Percentiles rank a stretch among this genome's conserved stretches.
Evolutionary conservation across 768 basidiomycete species (phyloP).

Genomic region (Dictyophora rubrovolvata): DNA sequence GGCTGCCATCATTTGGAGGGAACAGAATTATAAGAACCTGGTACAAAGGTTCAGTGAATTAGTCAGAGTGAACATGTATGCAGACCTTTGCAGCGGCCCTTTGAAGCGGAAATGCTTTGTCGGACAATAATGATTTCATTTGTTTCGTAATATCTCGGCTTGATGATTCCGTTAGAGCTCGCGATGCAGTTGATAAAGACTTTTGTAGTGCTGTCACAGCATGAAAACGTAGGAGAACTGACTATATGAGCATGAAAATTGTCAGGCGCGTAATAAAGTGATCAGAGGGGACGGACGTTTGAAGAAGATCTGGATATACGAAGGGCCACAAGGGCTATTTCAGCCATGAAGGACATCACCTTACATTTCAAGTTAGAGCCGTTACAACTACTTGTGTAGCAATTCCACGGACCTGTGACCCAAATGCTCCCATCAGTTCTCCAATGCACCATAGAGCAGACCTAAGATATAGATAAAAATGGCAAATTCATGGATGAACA

Average conservation of each 20-base stretch:
- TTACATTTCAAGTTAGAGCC: constrained; percentile 20
- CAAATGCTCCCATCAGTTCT: constrained; percentile 78
- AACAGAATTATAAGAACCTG: constrained; percentile 52
- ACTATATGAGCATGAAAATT: constrained; percentile 30
- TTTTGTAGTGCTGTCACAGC: constrained; percentile 72
- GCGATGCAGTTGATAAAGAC: constrained; percentile 67
- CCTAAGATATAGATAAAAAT: constrained; percentile 27
- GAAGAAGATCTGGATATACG: constrained; percentile 62
- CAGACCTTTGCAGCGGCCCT: constrained; percentile 72
- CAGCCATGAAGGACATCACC: constrained; percentile 95
- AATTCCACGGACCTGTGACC: constrained; percentile 58
- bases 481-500: not conserved
- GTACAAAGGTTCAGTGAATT: constrained; percentile 13
- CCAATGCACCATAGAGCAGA: constrained; percentile 82
- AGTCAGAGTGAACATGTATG: constrained; percentile 1
- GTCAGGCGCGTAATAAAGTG: constrained; percentile 2
- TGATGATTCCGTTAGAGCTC: constrained; percentile 70
- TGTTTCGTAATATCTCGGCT: constrained; percentile 79
- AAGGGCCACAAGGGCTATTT: constrained; percentile 56
- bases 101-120: constrained; percentile 80
- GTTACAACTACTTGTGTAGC: not conserved
- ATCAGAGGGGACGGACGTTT: constrained; percentile 29
- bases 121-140: constrained; percentile 60
- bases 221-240: constrained; percentile 73
- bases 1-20: constrained; percentile 43